Percentiles rank a stretch among this genome's conserved stretches.
phyloP scores from a whole-genome alignment of 2,329 filamentous ascomycete species.

The Phaeophleospora eucalypticola region DNA sequence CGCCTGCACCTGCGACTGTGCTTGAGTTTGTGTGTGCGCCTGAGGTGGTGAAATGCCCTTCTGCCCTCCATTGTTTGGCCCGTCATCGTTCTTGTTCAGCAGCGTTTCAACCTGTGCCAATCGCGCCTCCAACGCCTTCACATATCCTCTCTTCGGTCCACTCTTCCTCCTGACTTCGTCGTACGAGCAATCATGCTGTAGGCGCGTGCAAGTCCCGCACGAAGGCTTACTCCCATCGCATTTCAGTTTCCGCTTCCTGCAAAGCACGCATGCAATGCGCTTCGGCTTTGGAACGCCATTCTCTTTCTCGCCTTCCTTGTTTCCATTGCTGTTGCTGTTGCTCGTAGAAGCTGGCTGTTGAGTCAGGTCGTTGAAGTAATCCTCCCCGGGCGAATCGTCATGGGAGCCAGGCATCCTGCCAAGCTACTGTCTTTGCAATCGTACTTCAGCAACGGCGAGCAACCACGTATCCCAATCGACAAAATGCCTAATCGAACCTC shows the following conservation, averaged over 20 bases:
- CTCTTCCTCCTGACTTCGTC: slow-evolving; percentile 93
- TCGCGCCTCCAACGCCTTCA: slow-evolving; percentile 88
- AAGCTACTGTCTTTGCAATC: no score
- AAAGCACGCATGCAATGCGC: slow-evolving; percentile 90
- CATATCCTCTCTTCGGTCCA: slow-evolving; percentile 89
- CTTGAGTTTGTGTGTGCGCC: background rate
- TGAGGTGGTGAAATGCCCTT: no score
- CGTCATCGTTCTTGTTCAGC: slow-evolving; percentile 64
- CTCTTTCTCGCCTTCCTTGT: slow-evolving; percentile 37
- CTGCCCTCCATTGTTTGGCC: slow-evolving; percentile 1
- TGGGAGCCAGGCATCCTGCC: slow-evolving; percentile 21
- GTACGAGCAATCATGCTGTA: slow-evolving; percentile 83
- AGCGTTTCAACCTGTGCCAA: slow-evolving; percentile 83
- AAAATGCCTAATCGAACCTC: no score
- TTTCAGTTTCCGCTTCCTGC: slow-evolving; percentile 83
- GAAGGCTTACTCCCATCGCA: slow-evolving; percentile 82
- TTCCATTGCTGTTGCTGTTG: slow-evolving; percentile 36
- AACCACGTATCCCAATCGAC: no score
- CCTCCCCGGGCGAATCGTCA: slow-evolving; percentile 28
- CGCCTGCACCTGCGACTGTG: background rate
- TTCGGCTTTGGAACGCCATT: slow-evolving; percentile 53
- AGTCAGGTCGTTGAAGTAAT: slow-evolving; percentile 56
- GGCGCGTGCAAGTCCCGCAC: slow-evolving; percentile 82
- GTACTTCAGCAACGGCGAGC: no score
- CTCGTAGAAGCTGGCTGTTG: slow-evolving; percentile 39